Conservation (phyloP, 1,284 basidiomycete genomes). For the Inonotus hispidus region DNA sequence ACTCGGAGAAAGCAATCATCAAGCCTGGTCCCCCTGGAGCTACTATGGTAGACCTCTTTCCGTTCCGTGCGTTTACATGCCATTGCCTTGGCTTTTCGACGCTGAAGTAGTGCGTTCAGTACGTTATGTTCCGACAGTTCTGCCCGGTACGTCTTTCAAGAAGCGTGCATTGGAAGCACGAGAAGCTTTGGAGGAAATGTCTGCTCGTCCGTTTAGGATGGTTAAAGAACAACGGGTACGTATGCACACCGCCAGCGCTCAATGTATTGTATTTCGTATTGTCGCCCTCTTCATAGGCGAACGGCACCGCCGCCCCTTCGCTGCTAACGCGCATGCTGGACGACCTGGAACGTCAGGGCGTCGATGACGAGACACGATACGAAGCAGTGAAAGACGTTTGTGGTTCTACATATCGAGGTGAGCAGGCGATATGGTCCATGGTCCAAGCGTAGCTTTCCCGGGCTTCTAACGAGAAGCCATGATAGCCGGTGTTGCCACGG, state of each 20-base stretch:
- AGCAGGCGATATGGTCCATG: neutral
- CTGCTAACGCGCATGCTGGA: constrained; percentile 12
- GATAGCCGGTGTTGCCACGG: constrained; percentile 10
- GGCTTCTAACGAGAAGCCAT: neutral
- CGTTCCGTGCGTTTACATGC: constrained; percentile 6
- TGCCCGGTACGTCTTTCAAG: constrained; percentile 12
- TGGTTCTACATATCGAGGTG: constrained; percentile 13
- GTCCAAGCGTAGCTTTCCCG: neutral
- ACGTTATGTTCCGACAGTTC: constrained; percentile 8
- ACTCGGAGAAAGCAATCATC: neutral
- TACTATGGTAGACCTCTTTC: constrained; percentile 12
- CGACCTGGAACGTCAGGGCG: constrained; percentile 6
- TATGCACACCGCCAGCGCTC: neutral
- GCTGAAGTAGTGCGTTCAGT: neutral
- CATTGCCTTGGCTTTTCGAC: neutral
- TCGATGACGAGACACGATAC: neutral
- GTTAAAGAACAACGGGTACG: constrained; percentile 9
- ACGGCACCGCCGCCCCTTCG: constrained; percentile 1
- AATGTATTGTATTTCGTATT: neutral
- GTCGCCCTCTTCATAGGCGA: neutral
- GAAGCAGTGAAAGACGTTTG: constrained; percentile 14
- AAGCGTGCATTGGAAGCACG: constrained; percentile 2
- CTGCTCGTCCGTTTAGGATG: constrained; percentile 4
- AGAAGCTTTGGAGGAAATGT: constrained; percentile 1
- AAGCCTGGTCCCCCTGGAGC: constrained; percentile 11